Evolutionary conservation across 164 flowering plant genomes (phyloP), one percentile per base, ranked within the genome.

Genomic region (Tetracentron sinense): DNA sequence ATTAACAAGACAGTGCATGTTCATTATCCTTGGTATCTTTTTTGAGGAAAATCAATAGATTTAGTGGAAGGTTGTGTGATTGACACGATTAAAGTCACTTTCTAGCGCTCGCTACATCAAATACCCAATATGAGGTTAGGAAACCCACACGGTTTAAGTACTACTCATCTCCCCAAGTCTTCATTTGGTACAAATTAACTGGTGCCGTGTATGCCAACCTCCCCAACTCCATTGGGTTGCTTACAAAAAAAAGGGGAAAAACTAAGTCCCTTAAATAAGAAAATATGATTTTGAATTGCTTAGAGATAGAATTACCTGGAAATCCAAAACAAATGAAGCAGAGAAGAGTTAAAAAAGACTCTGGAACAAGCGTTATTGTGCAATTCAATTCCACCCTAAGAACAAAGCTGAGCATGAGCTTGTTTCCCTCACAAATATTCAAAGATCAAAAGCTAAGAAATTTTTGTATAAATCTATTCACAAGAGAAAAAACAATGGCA

Each of bases 381-480:
- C 66, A 75, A 66, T 67, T 71, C 67, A 62, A 63, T 63, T 47
- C 63, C 77, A 71, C 66, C 58, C 72, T 27, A 31, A 22, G 21
- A 31, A 65, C 51, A 60, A 33, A 69, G 28, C 50, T 52, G 47
- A 53, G 22, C 29, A 33, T 52, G 60, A 58, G 62, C 69, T 60
- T 70, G 38, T 63, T 42, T 26, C 49, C 65, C 54, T 62, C 68
- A 65, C 75, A 68, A 68, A 61, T 54, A 65, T 61, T 62, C 53
- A 61, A 60, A 47, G 62, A 68, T 23, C 46, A 72, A 53, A 49
- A 56, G 60, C 71, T 59, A 50, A 70, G 12, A 65, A 54, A 3
- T 12, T 29, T 56, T 57, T n/a, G 71, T 68, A 71, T 75, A n/a
- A 76, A 64, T 76, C 79, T 76, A 80, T 79, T 69, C 76, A 79